Percentiles rank a stretch among this genome's conserved stretches.
These are phyloP conservation scores for Calocera cornea DNA, from an alignment of 768 basidiomycete genomes.

Conservation along the genomic window DNA sequence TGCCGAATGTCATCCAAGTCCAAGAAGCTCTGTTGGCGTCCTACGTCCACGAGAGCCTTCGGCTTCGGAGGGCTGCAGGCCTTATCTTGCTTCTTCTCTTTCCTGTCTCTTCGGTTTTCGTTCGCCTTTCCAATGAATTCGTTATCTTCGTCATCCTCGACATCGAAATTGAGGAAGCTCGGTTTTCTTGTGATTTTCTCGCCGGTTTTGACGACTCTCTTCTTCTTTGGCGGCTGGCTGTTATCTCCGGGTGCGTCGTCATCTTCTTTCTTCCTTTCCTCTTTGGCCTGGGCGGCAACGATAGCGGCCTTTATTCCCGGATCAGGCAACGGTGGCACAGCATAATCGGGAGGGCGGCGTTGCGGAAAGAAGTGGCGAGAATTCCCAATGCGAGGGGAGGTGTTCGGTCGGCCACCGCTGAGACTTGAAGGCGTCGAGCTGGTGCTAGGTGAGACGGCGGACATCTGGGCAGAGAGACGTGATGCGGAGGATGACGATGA, in stretches of 20 bases:
- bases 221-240: background rate
- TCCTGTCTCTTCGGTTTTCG: background rate
- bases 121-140: background rate
- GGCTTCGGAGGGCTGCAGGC: background rate
- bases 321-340: background rate
- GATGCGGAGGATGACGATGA: background rate
- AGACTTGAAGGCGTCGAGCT: background rate
- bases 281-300: background rate
- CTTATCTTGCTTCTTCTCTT: background rate
- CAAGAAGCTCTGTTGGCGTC: background rate
- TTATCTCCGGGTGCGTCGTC: background rate
- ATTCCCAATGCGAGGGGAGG: background rate
- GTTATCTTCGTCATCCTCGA: background rate
- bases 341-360: background rate
- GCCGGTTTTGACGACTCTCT: background rate
- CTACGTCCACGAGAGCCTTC: background rate
- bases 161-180: background rate
- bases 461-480: background rate
- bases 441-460: background rate
- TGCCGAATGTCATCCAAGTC: slow-evolving; percentile 1
- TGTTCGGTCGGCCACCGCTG: background rate
- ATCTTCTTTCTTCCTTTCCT: background rate
- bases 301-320: background rate
- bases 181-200: background rate
- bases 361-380: background rate